Percentiles rank a stretch among this genome's conserved stretches.
These are phyloP conservation scores for Hyphodiscus sp. DNA, from an alignment of 2,329 filamentous ascomycete genomes.

Conservation along the genomic window DNA sequence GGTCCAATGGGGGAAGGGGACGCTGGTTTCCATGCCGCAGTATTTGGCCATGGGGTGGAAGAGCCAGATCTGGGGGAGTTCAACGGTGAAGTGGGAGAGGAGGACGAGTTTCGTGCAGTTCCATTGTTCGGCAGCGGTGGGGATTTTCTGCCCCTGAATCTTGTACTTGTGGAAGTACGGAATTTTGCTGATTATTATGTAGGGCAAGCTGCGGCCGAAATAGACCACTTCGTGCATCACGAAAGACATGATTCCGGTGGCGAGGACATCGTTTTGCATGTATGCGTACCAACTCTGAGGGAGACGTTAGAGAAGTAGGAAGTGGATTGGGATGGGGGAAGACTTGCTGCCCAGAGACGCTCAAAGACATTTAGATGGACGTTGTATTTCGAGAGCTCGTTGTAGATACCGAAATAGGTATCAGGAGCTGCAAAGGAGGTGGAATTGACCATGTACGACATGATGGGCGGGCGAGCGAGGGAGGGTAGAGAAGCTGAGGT, in stretches of 20 bases:
- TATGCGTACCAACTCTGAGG: conserved; percentile 80
- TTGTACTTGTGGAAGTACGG: conserved; percentile 90
- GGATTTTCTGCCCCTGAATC: conserved; percentile 82
- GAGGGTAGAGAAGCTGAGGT: background rate
- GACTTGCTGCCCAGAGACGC: conserved; percentile 75
- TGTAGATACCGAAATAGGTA: conserved; percentile 50
- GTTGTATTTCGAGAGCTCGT: conserved; percentile 66
- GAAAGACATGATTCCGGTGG: conserved; percentile 97
- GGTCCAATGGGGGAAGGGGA: conserved; percentile 79
- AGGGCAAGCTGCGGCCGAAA: conserved; percentile 82
- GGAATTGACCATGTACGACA: conserved; percentile 17
- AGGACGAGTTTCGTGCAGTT: conserved; percentile 90
- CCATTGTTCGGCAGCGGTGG: conserved; percentile 90
- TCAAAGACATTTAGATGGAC: conserved; percentile 75
- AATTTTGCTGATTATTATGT: conserved; percentile 85
- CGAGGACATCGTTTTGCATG: conserved; percentile 96
- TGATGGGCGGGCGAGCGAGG: background rate
- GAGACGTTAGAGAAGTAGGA: conserved; percentile 17
- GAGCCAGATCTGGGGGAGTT: conserved; percentile 97
- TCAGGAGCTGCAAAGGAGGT: conserved; percentile 24
- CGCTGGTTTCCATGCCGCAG: conserved; percentile 79
- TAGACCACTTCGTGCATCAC: conserved; percentile 90
- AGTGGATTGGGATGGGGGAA: conserved; percentile 5
- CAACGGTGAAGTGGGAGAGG: conserved; percentile 93
- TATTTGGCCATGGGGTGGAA: conserved; percentile 96